Evolutionary conservation across 208 protist species (phyloP), one percentile per base, ranked within the genome.

Genomic region (Acanthamoeba triangularis): DNA sequence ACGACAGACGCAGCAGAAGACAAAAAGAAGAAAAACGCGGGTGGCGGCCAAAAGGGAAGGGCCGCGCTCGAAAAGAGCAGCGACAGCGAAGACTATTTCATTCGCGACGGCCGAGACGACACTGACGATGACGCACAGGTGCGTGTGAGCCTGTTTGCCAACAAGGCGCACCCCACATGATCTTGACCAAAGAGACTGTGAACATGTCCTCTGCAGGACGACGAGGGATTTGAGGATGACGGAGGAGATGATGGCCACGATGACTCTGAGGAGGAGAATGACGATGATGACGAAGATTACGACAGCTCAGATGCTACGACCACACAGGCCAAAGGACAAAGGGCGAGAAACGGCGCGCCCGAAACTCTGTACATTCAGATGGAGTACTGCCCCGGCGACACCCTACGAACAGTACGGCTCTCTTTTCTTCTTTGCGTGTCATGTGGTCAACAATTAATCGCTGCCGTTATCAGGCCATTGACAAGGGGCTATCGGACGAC

Each of bases 331-430:
- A 20, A n/a, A 23, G 30, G 25, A 25, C 35, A 44, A 93, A 82
- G 52, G 20, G 61, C 90, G 69, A 82, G 7, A n/a, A 49, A 33
- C 28, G n/a, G 28, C 33, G 35, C 35, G 61, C 67, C 95, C n/a
- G 85, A 95, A 11, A 97, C 95, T 28, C 54, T 98, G 8, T 98
- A 98, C 65, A 98, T 98, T 65, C 97, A 98, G 88, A 98, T 98
- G 97, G 97, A 98, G 49, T 98, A 98, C 90, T 98, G 97, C 87
- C 76, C 96, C 14, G 28, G 69, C 41, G 94, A 96, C 49, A 97
- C 96, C 16, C 94, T 97, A 7, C 23, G 61, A 49, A 69, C 25
- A 30, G 49, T 96, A 33, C 87, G 20, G 33, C 80, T 59, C 35
- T 65, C 14, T 41, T 52, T 14, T 25, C 44, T 11, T 14, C 25